Conservation (phyloP, 192 early-diverging fungal species). For the Dispira parvispora region DNA sequence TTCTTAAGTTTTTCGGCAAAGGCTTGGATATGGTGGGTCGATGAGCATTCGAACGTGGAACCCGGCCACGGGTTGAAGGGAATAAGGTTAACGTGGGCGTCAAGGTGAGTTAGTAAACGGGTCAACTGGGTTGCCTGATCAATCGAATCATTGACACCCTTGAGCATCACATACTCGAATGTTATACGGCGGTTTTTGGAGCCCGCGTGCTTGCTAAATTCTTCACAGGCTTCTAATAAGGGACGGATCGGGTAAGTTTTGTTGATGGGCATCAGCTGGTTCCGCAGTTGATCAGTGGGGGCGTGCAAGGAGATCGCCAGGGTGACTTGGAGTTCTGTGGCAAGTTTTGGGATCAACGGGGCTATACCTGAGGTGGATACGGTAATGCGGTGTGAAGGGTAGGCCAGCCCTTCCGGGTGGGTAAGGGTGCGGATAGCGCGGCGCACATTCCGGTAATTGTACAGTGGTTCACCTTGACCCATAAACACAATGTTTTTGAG, state of each 20-base stretch:
- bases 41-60: conserved; percentile 41
- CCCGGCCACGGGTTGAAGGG: conserved; percentile 85
- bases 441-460: conserved; percentile 59
- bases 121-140: conserved; percentile 50
- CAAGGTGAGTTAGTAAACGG: conserved; percentile 38
- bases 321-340: conserved; percentile 44
- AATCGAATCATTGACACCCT: conserved; percentile 63
- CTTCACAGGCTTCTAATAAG: conserved; percentile 50
- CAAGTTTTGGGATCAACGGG: conserved; percentile 61
- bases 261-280: conserved; percentile 71
- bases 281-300: conserved; percentile 51
- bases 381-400: conserved; percentile 63
- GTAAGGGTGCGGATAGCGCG: conserved; percentile 39
- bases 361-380: conserved; percentile 73
- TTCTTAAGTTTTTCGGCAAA: conserved; percentile 33
- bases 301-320: conserved; percentile 80
- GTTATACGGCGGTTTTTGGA: conserved; percentile 53
- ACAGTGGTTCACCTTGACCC: conserved; percentile 83
- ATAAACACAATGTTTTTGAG: conserved; percentile 82
- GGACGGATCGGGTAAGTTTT: conserved; percentile 57
- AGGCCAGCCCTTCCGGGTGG: conserved; percentile 31
- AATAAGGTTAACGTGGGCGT: conserved; percentile 61
- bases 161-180: conserved; percentile 85
- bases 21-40: conserved; percentile 30
- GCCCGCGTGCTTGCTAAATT: conserved; percentile 36